Evolutionary conservation across 139 green algal genomes (phyloP).

Genomic region (Auxenochlorella protothecoides): DNA sequence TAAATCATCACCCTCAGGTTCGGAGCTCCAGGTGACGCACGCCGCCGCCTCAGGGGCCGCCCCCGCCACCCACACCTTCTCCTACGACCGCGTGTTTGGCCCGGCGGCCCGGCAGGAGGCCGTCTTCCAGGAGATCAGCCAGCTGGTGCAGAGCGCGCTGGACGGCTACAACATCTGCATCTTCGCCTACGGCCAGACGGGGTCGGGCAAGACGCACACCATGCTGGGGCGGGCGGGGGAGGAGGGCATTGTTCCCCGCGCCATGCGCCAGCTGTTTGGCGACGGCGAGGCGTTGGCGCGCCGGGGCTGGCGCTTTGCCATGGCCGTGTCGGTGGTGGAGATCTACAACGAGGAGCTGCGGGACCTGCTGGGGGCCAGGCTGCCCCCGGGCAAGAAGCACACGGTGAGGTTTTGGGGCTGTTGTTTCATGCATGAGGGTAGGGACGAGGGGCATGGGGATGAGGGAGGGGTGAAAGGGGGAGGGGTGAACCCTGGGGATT

Average conservation of each 20-base stretch:
- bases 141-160: slow-evolving; percentile 76
- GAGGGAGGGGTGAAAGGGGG: too few relatives aligned
- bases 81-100: neutral
- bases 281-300: slow-evolving; percentile 7
- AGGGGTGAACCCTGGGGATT: too few relatives aligned
- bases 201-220: slow-evolving; percentile 92
- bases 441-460: too few relatives aligned
- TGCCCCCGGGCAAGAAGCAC: slow-evolving; percentile 26
- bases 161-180: slow-evolving; percentile 24
- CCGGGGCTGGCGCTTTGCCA: slow-evolving; percentile 24
- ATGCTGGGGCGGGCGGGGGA: slow-evolving; percentile 68
- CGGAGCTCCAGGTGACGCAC: too few relatives aligned
- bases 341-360: slow-evolving; percentile 84
- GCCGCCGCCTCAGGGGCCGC: too few relatives aligned
- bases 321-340: slow-evolving; percentile 27
- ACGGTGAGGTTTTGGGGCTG: neutral
- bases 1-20: too few relatives aligned
- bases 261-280: slow-evolving; percentile 55
- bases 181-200: slow-evolving; percentile 49
- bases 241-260: slow-evolving; percentile 78
- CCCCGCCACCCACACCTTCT: too few relatives aligned
- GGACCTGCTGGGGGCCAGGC: slow-evolving; percentile 65
- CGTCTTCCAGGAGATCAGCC: slow-evolving; percentile 77
- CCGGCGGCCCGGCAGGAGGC: slow-evolving; percentile 47
- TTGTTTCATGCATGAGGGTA: too few relatives aligned